Evolutionary conservation across 306 rosid genomes (phyloP).

Genomic region (Parietaria judaica): DNA sequence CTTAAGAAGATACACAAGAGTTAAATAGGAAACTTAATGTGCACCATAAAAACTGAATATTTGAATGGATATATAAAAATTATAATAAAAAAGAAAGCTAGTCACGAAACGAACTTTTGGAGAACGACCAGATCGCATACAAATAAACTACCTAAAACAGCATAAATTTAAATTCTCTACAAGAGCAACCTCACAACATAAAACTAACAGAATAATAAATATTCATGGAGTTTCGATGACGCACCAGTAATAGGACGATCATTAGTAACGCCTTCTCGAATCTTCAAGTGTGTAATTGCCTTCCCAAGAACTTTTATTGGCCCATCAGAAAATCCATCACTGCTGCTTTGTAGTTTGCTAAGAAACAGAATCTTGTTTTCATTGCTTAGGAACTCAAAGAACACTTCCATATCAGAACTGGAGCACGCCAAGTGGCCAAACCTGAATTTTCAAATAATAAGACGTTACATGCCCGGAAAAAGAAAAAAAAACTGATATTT

Average conservation of each 20-base stretch:
- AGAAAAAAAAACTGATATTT: background rate
- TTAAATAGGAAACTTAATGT: conserved; percentile 17
- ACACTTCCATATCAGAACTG: conserved; percentile 69
- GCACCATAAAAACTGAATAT: background rate
- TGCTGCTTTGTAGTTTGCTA: conserved; percentile 43
- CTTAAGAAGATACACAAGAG: conserved; percentile 24
- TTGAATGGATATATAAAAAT: too few relatives aligned
- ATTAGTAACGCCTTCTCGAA: conserved; percentile 53
- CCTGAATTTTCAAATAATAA: conserved; percentile 40
- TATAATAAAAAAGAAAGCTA: conserved; percentile 9
- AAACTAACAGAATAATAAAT: conserved; percentile 3
- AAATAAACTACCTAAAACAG: background rate
- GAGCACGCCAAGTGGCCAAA: conserved; percentile 93
- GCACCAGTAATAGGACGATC: conserved; percentile 52
- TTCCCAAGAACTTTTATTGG: conserved; percentile 63
- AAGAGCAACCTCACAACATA: background rate
- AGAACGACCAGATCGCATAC: background rate
- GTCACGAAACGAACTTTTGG: background rate
- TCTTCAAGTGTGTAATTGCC: conserved; percentile 59
- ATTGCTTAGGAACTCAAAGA: conserved; percentile 51
- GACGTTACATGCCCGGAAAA: conserved; percentile 11
- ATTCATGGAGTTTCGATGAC: conserved; percentile 21
- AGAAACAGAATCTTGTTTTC: conserved; percentile 55
- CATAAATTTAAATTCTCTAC: background rate
- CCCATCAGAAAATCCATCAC: conserved; percentile 27